These are phyloP conservation scores for Akebia trifoliata DNA, from an alignment of 164 flowering plant genomes.

Conservation along the genomic window DNA sequence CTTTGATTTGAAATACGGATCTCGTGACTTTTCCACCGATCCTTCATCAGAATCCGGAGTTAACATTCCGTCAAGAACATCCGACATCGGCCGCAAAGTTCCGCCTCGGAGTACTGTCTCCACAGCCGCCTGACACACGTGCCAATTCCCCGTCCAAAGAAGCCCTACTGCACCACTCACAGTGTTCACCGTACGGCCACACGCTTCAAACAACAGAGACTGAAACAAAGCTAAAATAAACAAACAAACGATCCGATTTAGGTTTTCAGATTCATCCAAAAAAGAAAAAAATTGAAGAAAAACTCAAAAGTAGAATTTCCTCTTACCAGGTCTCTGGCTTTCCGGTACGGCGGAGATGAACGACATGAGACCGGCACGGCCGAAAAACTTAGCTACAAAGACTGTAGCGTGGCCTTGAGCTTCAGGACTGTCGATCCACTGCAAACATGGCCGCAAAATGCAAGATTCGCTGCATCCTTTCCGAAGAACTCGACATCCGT, in stretches of 20 bases:
- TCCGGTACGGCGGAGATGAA: conserved; percentile 58
- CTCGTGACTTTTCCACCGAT: conserved; percentile 8
- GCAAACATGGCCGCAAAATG: conserved; percentile 57
- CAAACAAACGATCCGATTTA: not conserved
- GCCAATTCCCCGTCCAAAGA: conserved; percentile 64
- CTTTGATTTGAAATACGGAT: conserved; percentile 1
- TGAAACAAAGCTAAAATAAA: conserved; percentile 25
- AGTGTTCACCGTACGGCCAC: conserved; percentile 61
- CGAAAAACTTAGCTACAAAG: conserved; percentile 71
- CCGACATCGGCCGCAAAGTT: conserved; percentile 22
- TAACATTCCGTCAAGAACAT: conserved; percentile 10
- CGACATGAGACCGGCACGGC: conserved; percentile 68
- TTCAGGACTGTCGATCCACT: conserved; percentile 61
- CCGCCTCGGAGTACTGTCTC: conserved; percentile 57
- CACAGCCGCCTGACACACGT: conserved; percentile 55
- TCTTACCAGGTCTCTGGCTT: conserved; percentile 42
- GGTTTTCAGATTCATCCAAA: not conserved
- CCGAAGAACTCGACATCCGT: conserved; percentile 75
- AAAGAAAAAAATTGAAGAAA: too few relatives aligned
- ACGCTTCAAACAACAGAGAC: conserved; percentile 56
- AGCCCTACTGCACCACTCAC: conserved; percentile 62
- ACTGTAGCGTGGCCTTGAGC: conserved; percentile 82
- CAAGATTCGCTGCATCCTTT: conserved; percentile 82
- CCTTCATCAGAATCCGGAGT: conserved; percentile 12
- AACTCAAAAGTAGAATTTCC: not conserved